phyloP scores from a whole-genome alignment of 2,329 filamentous ascomycete genomes.

The Trichoderma sp. region DNA sequence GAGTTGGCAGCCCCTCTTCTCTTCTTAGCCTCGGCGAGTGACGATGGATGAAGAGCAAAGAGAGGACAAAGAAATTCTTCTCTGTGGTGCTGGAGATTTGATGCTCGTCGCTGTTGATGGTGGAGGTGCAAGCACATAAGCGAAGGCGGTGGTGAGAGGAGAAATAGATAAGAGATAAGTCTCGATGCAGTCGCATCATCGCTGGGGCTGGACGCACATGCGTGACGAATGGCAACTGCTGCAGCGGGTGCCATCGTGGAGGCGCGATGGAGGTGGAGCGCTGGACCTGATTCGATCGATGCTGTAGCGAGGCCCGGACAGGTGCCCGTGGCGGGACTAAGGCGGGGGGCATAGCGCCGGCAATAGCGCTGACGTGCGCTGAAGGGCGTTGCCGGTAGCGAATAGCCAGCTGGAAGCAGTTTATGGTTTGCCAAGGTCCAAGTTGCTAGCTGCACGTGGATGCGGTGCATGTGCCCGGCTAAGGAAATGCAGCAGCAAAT shows the following conservation, averaged over 20 bases:
- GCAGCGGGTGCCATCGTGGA: background rate
- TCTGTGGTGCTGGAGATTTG: background rate
- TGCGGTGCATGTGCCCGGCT: background rate
- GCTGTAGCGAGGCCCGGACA: background rate
- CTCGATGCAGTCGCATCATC: slow-evolving; percentile 11
- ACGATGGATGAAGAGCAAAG: background rate
- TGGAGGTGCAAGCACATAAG: background rate
- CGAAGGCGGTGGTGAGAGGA: slow-evolving; percentile 24
- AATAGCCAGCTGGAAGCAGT: background rate
- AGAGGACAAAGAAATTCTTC: background rate
- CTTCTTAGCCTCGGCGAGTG: background rate
- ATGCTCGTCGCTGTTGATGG: background rate
- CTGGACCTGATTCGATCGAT: background rate
- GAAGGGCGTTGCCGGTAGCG: background rate
- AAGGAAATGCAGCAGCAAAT: background rate
- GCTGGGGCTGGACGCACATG: background rate
- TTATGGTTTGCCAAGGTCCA: background rate
- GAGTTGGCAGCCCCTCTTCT: slow-evolving; percentile 9
- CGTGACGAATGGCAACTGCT: background rate
- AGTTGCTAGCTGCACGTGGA: background rate
- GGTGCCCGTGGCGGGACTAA: background rate
- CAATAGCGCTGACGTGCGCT: slow-evolving; percentile 2
- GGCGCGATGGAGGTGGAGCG: background rate
- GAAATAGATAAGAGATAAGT: background rate
- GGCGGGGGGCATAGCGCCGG: slow-evolving; percentile 3